Evolutionary conservation across 2,329 filamentous ascomycete genomes (phyloP).

Genomic region (Periconia digitata): DNA sequence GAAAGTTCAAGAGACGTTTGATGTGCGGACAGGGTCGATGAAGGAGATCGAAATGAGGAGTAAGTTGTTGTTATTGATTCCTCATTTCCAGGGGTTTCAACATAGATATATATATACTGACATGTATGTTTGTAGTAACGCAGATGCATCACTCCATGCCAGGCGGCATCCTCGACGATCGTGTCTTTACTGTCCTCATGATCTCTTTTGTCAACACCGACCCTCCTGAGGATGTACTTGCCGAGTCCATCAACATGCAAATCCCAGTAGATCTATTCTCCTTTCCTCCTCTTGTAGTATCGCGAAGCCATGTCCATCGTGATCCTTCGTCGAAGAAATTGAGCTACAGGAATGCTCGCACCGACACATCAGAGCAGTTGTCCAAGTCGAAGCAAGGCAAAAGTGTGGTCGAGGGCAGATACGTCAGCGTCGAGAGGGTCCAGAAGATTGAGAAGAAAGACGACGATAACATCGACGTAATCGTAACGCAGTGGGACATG

Average conservation of each 20-base stretch:
- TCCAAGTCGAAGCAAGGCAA: slow-evolving; percentile 45
- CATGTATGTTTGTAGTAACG: slow-evolving; percentile 44
- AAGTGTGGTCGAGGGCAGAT: slow-evolving; percentile 59
- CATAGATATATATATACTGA: background rate
- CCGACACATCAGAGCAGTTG: slow-evolving; percentile 6
- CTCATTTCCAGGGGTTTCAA: background rate
- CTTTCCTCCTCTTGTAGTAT: slow-evolving; percentile 24
- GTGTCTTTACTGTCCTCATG: slow-evolving; percentile 68
- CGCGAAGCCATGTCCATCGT: slow-evolving; percentile 15
- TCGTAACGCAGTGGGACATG: slow-evolving; percentile 69
- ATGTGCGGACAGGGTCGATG: slow-evolving; percentile 22
- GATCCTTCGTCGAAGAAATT: slow-evolving; percentile 7
- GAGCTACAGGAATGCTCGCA: slow-evolving; percentile 7
- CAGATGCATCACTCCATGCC: slow-evolving; percentile 69
- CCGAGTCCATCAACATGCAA: slow-evolving; percentile 46
- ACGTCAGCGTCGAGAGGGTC: slow-evolving; percentile 67
- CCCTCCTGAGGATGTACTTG: slow-evolving; percentile 47
- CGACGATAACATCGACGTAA: background rate
- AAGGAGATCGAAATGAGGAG: slow-evolving; percentile 42
- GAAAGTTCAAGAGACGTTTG: slow-evolving; percentile 10
- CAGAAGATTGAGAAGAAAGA: background rate
- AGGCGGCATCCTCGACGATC: slow-evolving; percentile 57
- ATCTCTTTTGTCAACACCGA: slow-evolving; percentile 41
- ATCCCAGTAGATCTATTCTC: slow-evolving; percentile 59
- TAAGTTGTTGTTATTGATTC: slow-evolving; percentile 22